Base-by-base conservation (phyloP, 805 yeast genomes). In the Ogataea corticis region DNA sequence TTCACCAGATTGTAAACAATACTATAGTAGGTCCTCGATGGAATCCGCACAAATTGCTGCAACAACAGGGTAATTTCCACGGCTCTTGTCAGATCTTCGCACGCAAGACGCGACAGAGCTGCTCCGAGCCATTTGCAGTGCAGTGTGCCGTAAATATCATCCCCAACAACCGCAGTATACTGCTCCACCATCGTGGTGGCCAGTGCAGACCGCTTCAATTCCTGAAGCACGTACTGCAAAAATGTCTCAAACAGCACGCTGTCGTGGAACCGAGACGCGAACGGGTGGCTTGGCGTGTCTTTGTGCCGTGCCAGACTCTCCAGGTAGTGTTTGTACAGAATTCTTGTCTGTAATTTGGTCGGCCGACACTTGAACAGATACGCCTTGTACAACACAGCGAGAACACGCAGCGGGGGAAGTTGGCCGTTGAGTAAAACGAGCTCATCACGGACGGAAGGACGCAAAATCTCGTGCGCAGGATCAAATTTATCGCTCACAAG, bases 231-330 rank as follows among this genome's bases (percentile, higher is more conserved):
- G 33, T 55, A 54, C 7, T 48, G 36, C 10, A 61, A 33, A 38
- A 61, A 57, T 7, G 45, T 30, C 14, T 52, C 51, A 17, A 60
- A 38, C 3, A 60, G 49, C 14, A 46, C 18, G 7, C 54, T 36
- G 38, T 50, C 47, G 42, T 56, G 61, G 35, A 39, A 23, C 4
- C 30, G 23, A 32, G 37, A 30, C 18, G 49, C 38, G 41, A 56
- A 56, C 29, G 59, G 59, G 41, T 57, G 59, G 30, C 32, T 34
- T 27, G 29, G 12, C 10, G n/a, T 39, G 16, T 31, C 12, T 16
- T 25, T 6, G 31, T 43, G 33, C 3, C 19, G 7, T 16, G 11
- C 6, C 12, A 37, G 29, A 6, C 12, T 9, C 14, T 42, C 47
- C 12, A 45, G 16, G 29, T 48, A 50, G 25, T 16, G 29, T 5